Percentiles rank a stretch among this genome's conserved stretches.
phyloP scores from a whole-genome alignment of 2,329 filamentous ascomycete species.

The Westerdykella aurantiaca region DNA sequence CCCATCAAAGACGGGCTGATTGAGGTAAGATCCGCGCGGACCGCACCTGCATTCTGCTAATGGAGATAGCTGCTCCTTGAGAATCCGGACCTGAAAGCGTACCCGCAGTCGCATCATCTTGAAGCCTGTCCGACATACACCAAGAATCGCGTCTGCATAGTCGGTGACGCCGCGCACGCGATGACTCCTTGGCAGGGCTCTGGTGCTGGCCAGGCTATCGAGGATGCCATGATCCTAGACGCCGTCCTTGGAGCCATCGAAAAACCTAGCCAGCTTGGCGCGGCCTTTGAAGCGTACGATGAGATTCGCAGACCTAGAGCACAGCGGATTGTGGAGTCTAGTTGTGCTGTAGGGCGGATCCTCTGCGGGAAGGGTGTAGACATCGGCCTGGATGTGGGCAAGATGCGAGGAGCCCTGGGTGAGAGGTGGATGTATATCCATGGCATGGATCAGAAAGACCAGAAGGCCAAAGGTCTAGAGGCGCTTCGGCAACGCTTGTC shows the following conservation, averaged over 20 bases:
- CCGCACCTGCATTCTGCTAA: too few species aligned
- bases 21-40: conserved; percentile 27
- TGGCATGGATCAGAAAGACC: neutral
- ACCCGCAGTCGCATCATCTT: conserved; percentile 2
- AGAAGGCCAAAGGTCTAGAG: too few species aligned
- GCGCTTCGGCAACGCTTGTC: too few species aligned
- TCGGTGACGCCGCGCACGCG: conserved; percentile 52
- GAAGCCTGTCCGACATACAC: conserved; percentile 6
- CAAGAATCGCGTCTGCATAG: conserved; percentile 34
- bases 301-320: conserved; percentile 7
- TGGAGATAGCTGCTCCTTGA: conserved; percentile 4
- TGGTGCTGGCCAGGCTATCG: conserved; percentile 49
- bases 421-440: conserved; percentile 1
- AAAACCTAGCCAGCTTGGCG: conserved; percentile 12
- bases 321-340: conserved; percentile 8
- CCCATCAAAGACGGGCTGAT: conserved; percentile 41
- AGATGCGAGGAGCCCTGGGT: too few species aligned
- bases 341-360: too few species aligned
- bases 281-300: conserved; percentile 34
- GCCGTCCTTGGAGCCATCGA: conserved; percentile 21
- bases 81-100: conserved; percentile 8
- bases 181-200: conserved; percentile 47
- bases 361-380: too few species aligned
- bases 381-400: too few species aligned
- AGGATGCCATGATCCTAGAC: conserved; percentile 44